Evolutionary conservation across 352 stramenopile species (phyloP).

Genomic region (Globisporangium apiculatum): DNA sequence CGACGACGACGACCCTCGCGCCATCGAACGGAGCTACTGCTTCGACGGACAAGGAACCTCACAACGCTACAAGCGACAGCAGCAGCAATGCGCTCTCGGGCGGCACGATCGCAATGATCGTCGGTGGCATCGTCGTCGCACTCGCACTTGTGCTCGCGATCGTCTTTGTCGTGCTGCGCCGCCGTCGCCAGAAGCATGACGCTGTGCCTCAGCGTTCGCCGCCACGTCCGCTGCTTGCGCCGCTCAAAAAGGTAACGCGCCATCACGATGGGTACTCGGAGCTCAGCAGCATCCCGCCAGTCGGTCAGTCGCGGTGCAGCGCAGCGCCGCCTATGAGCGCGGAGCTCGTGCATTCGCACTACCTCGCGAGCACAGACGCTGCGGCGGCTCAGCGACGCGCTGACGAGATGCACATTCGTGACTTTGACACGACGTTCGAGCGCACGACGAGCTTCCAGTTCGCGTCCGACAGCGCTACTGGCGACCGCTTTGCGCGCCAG

Average conservation of each 20-base stretch:
- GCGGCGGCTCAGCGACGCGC: not conserved
- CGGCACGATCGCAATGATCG: slow-evolving; percentile 1
- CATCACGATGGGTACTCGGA: slow-evolving; percentile 10
- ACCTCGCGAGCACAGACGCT: slow-evolving; percentile 6
- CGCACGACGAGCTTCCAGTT: slow-evolving; percentile 20
- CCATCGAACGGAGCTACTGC: not conserved
- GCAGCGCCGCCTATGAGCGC: slow-evolving; percentile 2
- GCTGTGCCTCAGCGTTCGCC: not conserved
- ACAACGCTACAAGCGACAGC: not conserved
- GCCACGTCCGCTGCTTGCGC: not conserved
- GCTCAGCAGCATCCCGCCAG: not conserved
- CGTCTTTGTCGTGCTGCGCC: not conserved
- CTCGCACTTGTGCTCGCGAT: slow-evolving; percentile 5
- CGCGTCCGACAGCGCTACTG: not conserved
- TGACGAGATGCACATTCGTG: slow-evolving; percentile 24
- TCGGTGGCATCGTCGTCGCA: slow-evolving; percentile 2
- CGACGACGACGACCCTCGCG: not conserved
- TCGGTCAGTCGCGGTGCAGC: slow-evolving; percentile 4
- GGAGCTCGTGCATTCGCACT: not conserved
- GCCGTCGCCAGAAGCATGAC: not conserved
- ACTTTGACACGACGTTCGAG: slow-evolving; percentile 16
- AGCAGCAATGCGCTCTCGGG: slow-evolving; percentile 3
- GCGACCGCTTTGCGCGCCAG: not conserved
- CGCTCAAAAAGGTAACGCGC: slow-evolving; percentile 9
- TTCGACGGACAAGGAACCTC: not conserved